A percentile compares a stretch with the other conserved stretches of the same genome.
These are phyloP conservation scores for Cladophialophora exuberans DNA, from an alignment of 2,329 filamentous ascomycete species.

Conservation along the genomic window DNA sequence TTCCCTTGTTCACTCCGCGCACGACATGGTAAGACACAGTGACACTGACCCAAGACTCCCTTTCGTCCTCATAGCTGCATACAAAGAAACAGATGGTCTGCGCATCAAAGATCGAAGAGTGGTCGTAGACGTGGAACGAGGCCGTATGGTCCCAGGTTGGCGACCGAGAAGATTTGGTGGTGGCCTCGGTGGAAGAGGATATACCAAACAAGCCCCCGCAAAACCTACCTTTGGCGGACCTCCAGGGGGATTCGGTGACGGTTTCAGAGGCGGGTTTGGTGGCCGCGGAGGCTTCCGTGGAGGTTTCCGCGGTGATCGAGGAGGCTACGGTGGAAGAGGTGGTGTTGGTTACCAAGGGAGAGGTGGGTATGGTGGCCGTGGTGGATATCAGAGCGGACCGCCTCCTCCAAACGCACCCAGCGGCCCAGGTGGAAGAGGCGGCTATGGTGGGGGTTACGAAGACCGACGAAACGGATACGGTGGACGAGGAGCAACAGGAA, in stretches of 20 bases:
- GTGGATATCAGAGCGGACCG: constrained; percentile 39
- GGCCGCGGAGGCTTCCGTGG: constrained; percentile 45
- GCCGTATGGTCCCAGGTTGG: constrained; percentile 92
- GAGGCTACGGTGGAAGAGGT: constrained; percentile 48
- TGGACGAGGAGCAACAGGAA: constrained; percentile 66
- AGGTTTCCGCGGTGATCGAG: constrained; percentile 50
- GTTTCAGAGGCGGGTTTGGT: constrained; percentile 56
- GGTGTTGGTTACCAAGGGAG: constrained; percentile 63
- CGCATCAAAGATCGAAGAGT: constrained; percentile 90
- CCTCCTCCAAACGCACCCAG: constrained; percentile 51
- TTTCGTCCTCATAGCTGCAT: constrained; percentile 72
- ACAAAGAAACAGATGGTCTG: constrained; percentile 85
- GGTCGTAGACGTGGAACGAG: constrained; percentile 93
- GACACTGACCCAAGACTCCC: constrained; percentile 42
- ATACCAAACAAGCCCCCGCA: constrained; percentile 78
- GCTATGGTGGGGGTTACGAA: constrained; percentile 52
- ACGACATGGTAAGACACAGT: constrained; percentile 34
- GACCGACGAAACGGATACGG: constrained; percentile 55
- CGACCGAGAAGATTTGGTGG: constrained; percentile 88
- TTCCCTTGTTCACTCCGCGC: constrained; percentile 26
- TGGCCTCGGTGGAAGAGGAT: constrained; percentile 87
- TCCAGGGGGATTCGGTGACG: constrained; percentile 60
- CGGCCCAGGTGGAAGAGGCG: constrained; percentile 56
- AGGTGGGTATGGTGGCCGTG: constrained; percentile 51
- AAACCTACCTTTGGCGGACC: constrained; percentile 70